phyloP scores from a whole-genome alignment of 768 basidiomycete genomes.

The Naematelia encephala region DNA sequence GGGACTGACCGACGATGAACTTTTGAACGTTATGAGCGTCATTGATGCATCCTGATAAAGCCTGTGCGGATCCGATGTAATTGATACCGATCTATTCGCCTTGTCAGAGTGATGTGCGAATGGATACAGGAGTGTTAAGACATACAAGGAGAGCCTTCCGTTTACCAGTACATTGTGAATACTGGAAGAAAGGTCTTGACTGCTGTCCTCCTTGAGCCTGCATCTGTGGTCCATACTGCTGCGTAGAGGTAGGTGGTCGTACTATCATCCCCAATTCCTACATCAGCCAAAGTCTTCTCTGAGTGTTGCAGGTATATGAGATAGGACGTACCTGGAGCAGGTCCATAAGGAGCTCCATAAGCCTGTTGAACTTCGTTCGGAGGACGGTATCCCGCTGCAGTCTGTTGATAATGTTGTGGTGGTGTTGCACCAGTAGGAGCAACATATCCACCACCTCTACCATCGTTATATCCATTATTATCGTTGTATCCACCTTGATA shows the following conservation, averaged over 20 bases:
- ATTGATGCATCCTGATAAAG: constrained; percentile 82
- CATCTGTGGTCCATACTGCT: constrained; percentile 57
- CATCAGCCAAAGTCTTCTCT: background rate
- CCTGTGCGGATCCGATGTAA: constrained; percentile 65
- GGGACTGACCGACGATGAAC: constrained; percentile 56
- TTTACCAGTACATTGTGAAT: constrained; percentile 80
- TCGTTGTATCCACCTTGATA: constrained; percentile 3
- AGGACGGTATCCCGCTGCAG: constrained; percentile 44
- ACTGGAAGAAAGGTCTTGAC: constrained; percentile 61
- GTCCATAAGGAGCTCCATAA: constrained; percentile 10
- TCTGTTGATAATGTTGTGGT: constrained; percentile 26
- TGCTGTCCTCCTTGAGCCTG: constrained; percentile 35
- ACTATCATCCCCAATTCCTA: constrained; percentile 44
- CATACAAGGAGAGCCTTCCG: constrained; percentile 80
- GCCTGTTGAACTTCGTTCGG: constrained; percentile 21
- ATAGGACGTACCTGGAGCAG: constrained; percentile 38
- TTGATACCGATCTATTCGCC: constrained; percentile 72
- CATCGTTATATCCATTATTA: background rate
- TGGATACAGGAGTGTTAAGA: background rate
- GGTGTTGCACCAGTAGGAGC: constrained; percentile 25
- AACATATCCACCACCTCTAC: constrained; percentile 6
- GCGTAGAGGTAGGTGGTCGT: constrained; percentile 54
- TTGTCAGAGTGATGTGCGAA: background rate
- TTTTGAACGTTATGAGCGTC: constrained; percentile 74
- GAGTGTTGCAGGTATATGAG: background rate